phyloP scores from a whole-genome alignment of 331 rosid species.

The Stylosanthes scabra region DNA sequence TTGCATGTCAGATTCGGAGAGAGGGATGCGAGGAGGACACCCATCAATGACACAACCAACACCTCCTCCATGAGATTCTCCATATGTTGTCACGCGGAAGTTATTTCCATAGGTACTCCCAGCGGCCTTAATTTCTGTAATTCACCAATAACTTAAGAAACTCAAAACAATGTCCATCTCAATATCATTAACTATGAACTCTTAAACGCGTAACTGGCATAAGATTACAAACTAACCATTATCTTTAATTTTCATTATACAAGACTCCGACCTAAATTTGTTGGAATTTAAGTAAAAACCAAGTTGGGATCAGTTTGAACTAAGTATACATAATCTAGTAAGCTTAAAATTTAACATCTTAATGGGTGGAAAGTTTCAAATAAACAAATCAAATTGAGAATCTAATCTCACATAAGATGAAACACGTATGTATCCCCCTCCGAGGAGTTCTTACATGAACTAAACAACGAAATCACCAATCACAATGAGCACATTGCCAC shows the following conservation, averaged over 20 bases:
- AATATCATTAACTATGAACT: background rate
- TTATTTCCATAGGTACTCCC: constrained; percentile 82
- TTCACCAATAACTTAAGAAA: constrained; percentile 31
- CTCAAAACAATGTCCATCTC: background rate
- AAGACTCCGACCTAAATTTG: no score
- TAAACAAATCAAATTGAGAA: background rate
- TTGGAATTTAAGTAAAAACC: background rate
- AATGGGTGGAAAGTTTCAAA: background rate
- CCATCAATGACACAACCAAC: constrained; percentile 99
- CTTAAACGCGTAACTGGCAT: background rate
- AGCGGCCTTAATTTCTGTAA: constrained; percentile 84
- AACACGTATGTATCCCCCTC: background rate
- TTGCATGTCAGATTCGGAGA: constrained; percentile 87
- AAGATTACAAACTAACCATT: background rate
- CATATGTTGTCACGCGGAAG: constrained; percentile 91
- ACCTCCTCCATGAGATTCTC: constrained; percentile 99
- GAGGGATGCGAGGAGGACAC: constrained; percentile 88
- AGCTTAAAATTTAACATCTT: background rate
- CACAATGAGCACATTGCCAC: no score
- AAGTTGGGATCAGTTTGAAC: background rate
- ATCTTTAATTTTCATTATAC: constrained; percentile 14
- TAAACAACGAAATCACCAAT: no score
- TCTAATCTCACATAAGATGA: constrained; percentile 16
- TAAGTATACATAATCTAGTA: background rate
- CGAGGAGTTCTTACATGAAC: background rate